Conservation (phyloP, 768 basidiomycete genomes). For the Nidularia pulvinata region DNA sequence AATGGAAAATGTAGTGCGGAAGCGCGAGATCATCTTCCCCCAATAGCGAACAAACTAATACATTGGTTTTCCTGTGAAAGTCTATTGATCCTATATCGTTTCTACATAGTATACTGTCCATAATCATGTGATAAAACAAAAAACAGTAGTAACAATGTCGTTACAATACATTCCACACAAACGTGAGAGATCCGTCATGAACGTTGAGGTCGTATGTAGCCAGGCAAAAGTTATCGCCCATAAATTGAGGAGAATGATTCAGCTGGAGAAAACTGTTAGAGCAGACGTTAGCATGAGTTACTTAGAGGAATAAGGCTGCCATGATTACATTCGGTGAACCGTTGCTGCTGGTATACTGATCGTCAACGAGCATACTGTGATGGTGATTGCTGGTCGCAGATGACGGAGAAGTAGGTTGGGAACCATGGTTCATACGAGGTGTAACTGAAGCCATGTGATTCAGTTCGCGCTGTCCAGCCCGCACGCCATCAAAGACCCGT, state of each 20-base stretch:
- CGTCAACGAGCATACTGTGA: constrained; percentile 26
- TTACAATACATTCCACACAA: background rate
- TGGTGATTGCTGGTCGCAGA: too few relatives aligned
- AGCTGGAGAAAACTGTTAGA: constrained; percentile 7
- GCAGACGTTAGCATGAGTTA: background rate
- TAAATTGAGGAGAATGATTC: constrained; percentile 12
- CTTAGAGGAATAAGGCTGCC: constrained; percentile 2
- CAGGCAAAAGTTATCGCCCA: constrained; percentile 16
- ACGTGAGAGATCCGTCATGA: background rate
- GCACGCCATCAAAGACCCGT: constrained; percentile 41
- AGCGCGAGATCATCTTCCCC: too few relatives aligned
- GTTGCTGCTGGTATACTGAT: constrained; percentile 13
- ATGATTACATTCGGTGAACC: constrained; percentile 20
- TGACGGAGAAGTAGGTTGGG: constrained; percentile 17
- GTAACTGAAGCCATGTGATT: constrained; percentile 45
- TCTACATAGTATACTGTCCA: too few relatives aligned
- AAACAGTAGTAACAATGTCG: background rate
- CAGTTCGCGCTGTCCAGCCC: constrained; percentile 40
- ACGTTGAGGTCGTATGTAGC: constrained; percentile 5
- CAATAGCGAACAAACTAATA: too few relatives aligned
- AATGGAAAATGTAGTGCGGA: too few relatives aligned
- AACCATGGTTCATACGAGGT: constrained; percentile 22
- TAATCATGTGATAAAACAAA: too few relatives aligned
- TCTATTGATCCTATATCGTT: too few relatives aligned
- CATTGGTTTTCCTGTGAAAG: too few relatives aligned